These are phyloP conservation scores for Thuidium tamariscinum DNA, from an alignment of 225 moss, liverwort and hornwort genomes.

Conservation along the genomic window DNA sequence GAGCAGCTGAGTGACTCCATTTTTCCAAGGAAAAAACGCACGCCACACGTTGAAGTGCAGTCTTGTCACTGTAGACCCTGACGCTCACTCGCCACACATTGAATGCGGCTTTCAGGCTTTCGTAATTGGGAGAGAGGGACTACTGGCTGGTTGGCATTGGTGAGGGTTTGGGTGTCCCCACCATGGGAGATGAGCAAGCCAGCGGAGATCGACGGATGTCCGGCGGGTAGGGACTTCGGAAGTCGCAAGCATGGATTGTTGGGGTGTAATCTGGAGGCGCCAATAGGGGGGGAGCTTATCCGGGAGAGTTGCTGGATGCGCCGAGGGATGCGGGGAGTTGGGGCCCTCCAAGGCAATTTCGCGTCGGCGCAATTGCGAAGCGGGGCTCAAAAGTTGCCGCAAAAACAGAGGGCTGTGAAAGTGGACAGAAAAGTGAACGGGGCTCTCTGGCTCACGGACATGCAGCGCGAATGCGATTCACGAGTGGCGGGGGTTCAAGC, in stretches of 20 bases:
- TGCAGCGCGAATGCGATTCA: neutral
- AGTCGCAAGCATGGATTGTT: neutral
- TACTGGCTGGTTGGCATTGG: neutral
- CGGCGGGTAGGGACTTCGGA: neutral
- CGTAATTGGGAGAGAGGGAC: neutral
- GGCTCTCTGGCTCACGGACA: too few relatives aligned
- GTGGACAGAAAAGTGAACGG: neutral
- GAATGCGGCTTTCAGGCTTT: neutral
- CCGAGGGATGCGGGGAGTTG: neutral
- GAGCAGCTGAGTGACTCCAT: neutral
- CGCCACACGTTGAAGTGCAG: neutral
- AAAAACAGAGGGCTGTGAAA: neutral
- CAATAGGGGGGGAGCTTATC: neutral
- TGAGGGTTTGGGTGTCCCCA: neutral
- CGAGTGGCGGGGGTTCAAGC: neutral
- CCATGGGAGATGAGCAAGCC: neutral
- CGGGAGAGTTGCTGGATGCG: neutral
- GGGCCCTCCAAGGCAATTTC: neutral
- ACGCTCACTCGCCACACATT: neutral
- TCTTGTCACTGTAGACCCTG: neutral
- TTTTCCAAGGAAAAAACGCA: neutral
- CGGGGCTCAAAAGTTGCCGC: neutral
- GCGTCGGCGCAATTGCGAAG: neutral
- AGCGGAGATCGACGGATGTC: neutral
- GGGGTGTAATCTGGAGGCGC: neutral